Base-by-base conservation (phyloP, 208 protist species). In the Strigomonas galati region DNA sequence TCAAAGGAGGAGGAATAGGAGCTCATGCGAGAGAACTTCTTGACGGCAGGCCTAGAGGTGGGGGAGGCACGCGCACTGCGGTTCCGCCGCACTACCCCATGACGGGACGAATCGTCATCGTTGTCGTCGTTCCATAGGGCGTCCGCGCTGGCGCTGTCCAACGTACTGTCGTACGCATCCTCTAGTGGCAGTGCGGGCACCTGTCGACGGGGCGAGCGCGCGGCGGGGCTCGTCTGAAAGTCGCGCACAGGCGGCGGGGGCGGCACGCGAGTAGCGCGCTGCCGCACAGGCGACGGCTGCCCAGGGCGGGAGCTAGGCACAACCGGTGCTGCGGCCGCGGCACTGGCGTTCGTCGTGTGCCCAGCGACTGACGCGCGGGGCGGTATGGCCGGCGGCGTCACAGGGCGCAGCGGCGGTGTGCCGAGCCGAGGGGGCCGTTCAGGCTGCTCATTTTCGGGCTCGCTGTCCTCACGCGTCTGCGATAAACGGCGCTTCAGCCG, bases 401-500 rank as follows among this genome's bases (percentile, higher is more conserved):
- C 19, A 2, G 23, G 15, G 31, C 54, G 27, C n/a, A n/a, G 54
- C 9, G 31, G 54, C 3, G 54, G 31, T 2, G 60, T 37, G 43
- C 17, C 43, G 12, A 37, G 43, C 23, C n/a, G n/a, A n/a, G n/a
- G n/a, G n/a, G n/a, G n/a, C n/a, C 44, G 19, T 17, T 31, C 17
- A 12, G 31, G 40, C 27, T 7, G 43, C 60, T 43, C 43, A 5
- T 2, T 19, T 1, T 57, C 60, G 1, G 35, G 0, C 54, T 15
- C 67, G 32, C 52, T 54, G 30, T 53, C 31, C 15, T 73, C 59
- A 28, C 77, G 72, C n/a, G 67, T 70, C 58, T 75, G 72, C 31
- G 81, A 87, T 56, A 76, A 71, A 21, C 77, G 58, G 31, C 70
- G 71, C 19, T 31, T 63, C 15, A 81, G 71, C 28, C 65, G 43